Base-by-base conservation (phyloP, 2,329 filamentous ascomycete species). In the Aspergillus floridensis region DNA sequence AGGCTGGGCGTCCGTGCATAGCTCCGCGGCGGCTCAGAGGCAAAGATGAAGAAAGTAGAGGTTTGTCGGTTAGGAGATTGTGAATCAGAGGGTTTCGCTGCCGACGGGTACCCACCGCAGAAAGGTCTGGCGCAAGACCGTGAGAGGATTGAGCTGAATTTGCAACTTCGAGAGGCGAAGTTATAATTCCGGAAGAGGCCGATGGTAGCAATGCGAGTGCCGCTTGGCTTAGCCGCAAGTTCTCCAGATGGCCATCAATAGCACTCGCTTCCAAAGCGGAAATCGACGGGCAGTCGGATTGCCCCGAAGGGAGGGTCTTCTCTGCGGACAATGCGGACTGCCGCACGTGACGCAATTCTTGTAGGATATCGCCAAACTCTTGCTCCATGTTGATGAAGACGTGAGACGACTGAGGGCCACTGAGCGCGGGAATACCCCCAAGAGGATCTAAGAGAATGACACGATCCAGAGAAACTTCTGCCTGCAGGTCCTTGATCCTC, bases 381-480 rank as follows among this genome's bases (percentile, higher is more conserved):
- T 98, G 92, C 70, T 96, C 90, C 58, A 99, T 82, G 68, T 99
- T 99, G 71, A 99, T 85, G 71, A 97, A 98, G 7, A 95, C 85
- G 72, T 95, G 89, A 2, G 89, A 53, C 82, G 85, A 66, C 74
- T 89, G 77, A 49, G 83, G 78, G 65, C 84, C 74, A 72, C 82
- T 77, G 67, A 82, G 72, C 60, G 91, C 81, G 0, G 95, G 95
- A 49, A 93, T 92, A 0, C 92, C 93, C 3, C 95, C 95, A 0
- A 92, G 77, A 0, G 91, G 88, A 73, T 99, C 95, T 6, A 99
- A 82, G 29, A 99, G 80, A 62, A 99, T 96, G 47, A 99, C 82
- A 38, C 93, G 85, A 71, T 98, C 93, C 5, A 99, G 78, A 0
- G 84, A 84, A 0, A 88, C 84, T 60, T 86, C 76, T 31, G 82